These are phyloP conservation scores for Phytopythium sindhum DNA, from an alignment of 352 stramenopile species.

Conservation along the genomic window DNA sequence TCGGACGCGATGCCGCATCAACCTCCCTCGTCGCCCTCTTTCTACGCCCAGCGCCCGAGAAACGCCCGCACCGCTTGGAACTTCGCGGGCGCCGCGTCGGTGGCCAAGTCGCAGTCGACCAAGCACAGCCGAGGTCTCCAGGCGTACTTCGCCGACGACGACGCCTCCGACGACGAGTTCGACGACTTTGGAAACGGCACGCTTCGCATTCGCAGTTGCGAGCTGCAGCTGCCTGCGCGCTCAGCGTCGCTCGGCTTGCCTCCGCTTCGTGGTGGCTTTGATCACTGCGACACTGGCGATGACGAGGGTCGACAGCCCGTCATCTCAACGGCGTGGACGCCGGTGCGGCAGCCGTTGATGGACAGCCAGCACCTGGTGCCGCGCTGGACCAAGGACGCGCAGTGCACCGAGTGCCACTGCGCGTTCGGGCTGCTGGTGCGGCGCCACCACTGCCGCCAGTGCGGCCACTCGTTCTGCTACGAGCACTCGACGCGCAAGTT, in stretches of 20 bases:
- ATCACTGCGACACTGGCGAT: background rate
- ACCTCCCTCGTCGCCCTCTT: background rate
- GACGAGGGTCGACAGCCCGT: background rate
- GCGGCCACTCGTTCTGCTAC: constrained; percentile 82
- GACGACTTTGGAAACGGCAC: constrained; percentile 17
- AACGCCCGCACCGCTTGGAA: constrained; percentile 4
- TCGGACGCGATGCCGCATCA: background rate
- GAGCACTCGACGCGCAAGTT: constrained; percentile 78
- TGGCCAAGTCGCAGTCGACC: constrained; percentile 7
- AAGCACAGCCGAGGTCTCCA: constrained; percentile 13
- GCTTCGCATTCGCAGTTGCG: background rate
- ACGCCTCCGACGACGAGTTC: constrained; percentile 21
- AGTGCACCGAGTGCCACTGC: constrained; percentile 69
- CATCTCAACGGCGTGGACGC: constrained; percentile 10
- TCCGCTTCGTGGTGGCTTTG: background rate
- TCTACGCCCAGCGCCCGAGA: background rate
- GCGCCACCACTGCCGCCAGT: constrained; percentile 82
- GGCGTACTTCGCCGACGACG: constrained; percentile 28
- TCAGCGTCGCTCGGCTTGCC: constrained; percentile 35
- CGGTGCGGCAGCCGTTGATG: constrained; percentile 5
- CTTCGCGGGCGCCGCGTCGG: constrained; percentile 7
- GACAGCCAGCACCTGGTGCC: constrained; percentile 22
- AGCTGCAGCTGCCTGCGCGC: constrained; percentile 15
- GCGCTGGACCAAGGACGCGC: constrained; percentile 64
- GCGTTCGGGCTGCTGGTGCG: constrained; percentile 66